Conservation (phyloP, 257 asterid genomes). For the Parsonsia alboflavescens region DNA sequence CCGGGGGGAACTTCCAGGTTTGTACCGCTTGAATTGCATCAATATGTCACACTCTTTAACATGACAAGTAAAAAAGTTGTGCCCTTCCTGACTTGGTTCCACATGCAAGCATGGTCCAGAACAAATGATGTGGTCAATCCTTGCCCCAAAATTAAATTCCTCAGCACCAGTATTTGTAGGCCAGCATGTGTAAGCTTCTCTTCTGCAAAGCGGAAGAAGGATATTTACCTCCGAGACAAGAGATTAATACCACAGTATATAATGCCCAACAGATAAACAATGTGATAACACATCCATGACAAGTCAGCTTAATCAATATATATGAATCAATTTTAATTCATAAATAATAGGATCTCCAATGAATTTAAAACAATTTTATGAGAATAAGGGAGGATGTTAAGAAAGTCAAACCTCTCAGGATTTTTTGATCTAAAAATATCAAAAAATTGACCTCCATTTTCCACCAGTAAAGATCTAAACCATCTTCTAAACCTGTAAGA, state of each 20-base stretch:
- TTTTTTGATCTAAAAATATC: constrained; percentile 79
- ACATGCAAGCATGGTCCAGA: constrained; percentile 82
- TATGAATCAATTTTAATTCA: not conserved
- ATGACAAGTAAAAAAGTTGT: constrained; percentile 67
- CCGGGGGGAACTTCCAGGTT: constrained; percentile 76
- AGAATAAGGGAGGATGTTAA: not conserved
- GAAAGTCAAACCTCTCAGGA: constrained; percentile 60
- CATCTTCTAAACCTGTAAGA: constrained; percentile 76
- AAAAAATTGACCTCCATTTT: constrained; percentile 62
- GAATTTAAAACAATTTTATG: constrained; percentile 6
- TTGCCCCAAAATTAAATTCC: constrained; percentile 86
- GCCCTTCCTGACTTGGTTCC: constrained; percentile 48
- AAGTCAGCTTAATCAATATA: not conserved
- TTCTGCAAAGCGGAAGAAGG: constrained; percentile 31
- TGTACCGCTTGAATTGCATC: constrained; percentile 84
- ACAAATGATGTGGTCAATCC: constrained; percentile 89
- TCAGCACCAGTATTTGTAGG: constrained; percentile 89
- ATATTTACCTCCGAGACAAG: not conserved
- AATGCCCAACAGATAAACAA: not conserved
- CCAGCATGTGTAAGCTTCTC: constrained; percentile 95
- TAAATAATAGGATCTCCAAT: not conserved
- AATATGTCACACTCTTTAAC: constrained; percentile 78
- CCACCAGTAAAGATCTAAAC: constrained; percentile 79
- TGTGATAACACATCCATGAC: not conserved
- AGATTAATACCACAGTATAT: not conserved